phyloP scores from a whole-genome alignment of 371 early-diverging fungal species.

The Mucor irregularis region DNA sequence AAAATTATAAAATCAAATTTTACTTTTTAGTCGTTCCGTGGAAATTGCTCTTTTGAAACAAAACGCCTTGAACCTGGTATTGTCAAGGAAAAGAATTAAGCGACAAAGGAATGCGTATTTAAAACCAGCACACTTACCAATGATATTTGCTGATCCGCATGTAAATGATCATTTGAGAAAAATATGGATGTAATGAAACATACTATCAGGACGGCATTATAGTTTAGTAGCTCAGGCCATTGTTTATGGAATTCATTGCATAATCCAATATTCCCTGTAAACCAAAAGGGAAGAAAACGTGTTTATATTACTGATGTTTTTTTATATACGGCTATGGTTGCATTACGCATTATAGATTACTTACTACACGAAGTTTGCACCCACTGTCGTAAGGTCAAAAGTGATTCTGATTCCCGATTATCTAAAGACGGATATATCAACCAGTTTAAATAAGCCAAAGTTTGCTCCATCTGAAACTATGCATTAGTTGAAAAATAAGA shows the following conservation, averaged over 20 bases:
- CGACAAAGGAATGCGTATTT: too few relatives aligned
- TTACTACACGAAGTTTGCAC: too few relatives aligned
- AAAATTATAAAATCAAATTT: background rate
- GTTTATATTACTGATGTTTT: background rate
- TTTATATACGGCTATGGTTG: background rate
- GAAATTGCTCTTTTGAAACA: background rate
- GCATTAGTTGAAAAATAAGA: background rate
- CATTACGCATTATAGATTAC: too few relatives aligned
- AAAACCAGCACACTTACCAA: too few relatives aligned
- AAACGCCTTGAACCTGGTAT: background rate
- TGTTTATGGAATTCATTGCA: background rate
- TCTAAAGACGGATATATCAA: slow-evolving; percentile 15
- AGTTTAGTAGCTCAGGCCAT: slow-evolving; percentile 4
- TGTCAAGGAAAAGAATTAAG: background rate
- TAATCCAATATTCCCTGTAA: background rate
- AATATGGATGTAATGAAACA: slow-evolving; percentile 14
- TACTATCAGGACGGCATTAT: slow-evolving; percentile 10
- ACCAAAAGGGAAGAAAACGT: background rate
- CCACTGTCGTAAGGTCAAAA: slow-evolving; percentile 9
- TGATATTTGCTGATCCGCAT: slow-evolving; percentile 14
- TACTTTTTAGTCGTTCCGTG: background rate
- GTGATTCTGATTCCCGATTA: slow-evolving; percentile 10
- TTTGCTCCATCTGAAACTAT: slow-evolving; percentile 8
- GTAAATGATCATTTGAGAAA: background rate
- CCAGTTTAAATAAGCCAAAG: slow-evolving; percentile 12